Evolutionary conservation across 2,329 filamentous ascomycete genomes (phyloP), one percentile per base, ranked within the genome.

Genomic region (Neurospora sp.): DNA sequence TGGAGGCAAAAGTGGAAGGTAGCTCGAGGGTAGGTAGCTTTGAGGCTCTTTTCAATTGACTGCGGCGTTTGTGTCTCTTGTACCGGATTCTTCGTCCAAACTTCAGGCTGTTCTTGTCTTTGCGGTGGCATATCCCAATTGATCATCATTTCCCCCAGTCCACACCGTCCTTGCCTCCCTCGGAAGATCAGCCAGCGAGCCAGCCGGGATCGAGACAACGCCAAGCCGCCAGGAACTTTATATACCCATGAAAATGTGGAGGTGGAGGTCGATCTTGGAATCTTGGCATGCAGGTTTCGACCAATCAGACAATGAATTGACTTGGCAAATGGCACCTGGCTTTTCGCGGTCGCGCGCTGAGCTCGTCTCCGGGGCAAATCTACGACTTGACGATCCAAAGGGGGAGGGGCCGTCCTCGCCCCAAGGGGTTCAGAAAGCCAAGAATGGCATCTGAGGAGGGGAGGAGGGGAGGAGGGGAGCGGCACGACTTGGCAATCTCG

Each of bases 221-320:
- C 52, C 52, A 62, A 62, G 52, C 15, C 52, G 52, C 52, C 52
- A 62, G 52, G 15, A 6, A 33, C 23, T 62, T 62, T 62, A 19
- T 19, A 1, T 62, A 62, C 15, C 52, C 15, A 62, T 8, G 23
- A 36, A 17, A 57, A 57, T 28, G 19, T 57, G 46, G 46, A 57
- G 23, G 12, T 33, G 52, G 15, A 33, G 23, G 6, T 10, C 15
- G 6, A 28, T 62, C 52, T 62, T 33, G 52, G 52, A 23, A 57
- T 15, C 43, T 52, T 52, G 43, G 23, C 46, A 57, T 57, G 3
- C 2, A 3, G 15, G 10, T 4, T 1, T 3, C 2, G 6, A 57
- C 52, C 52, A 62, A n/a, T 62, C 6, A 10, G 1, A 17, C 0
- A 0, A 36, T 1, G 1, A 2, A 6, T 33, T 33, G 1, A 2